A percentile compares a stretch with the other conserved stretches of the same genome.
Evolutionary conservation across 108 stramenopile species (phyloP).

Genomic region (Conticribra guillardii): DNA sequence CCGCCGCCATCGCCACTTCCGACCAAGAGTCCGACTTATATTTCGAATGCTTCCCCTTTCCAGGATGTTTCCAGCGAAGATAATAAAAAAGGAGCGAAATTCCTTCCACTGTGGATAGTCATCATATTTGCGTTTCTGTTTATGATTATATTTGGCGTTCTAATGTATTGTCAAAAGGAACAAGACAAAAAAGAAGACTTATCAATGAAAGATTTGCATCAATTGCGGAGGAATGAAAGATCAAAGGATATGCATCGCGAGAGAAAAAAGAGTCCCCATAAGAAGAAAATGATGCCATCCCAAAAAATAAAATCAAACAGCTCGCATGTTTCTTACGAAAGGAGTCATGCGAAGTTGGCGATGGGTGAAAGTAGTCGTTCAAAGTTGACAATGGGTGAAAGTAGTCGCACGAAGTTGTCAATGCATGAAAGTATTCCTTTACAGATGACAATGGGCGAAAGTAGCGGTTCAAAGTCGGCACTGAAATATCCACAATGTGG

Average conservation of each 20-base stretch:
- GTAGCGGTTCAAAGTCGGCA: too few relatives aligned
- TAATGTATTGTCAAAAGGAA: not conserved
- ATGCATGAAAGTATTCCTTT: too few relatives aligned
- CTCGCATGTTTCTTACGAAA: too few relatives aligned
- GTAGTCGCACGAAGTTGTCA: too few relatives aligned
- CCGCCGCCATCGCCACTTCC: conserved; percentile 2
- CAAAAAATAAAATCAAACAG: too few relatives aligned
- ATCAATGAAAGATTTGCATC: not conserved
- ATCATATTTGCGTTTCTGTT: conserved; percentile 1
- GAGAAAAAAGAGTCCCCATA: too few relatives aligned
- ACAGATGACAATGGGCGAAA: too few relatives aligned
- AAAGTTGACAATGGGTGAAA: too few relatives aligned
- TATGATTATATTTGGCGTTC: not conserved
- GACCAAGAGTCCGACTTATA: not conserved
- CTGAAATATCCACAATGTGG: too few relatives aligned
- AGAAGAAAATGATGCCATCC: too few relatives aligned
- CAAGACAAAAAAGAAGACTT: not conserved
- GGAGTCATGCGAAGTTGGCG: too few relatives aligned
- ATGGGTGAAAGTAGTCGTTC: too few relatives aligned
- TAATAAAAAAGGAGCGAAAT: not conserved
- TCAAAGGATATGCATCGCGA: not conserved
- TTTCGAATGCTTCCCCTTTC: not conserved
- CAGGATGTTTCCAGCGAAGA: not conserved
- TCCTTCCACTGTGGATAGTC: not conserved
- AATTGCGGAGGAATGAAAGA: not conserved